phyloP scores from a whole-genome alignment of 140 eudicot genomes.

The Erigeron philadelphicus region DNA sequence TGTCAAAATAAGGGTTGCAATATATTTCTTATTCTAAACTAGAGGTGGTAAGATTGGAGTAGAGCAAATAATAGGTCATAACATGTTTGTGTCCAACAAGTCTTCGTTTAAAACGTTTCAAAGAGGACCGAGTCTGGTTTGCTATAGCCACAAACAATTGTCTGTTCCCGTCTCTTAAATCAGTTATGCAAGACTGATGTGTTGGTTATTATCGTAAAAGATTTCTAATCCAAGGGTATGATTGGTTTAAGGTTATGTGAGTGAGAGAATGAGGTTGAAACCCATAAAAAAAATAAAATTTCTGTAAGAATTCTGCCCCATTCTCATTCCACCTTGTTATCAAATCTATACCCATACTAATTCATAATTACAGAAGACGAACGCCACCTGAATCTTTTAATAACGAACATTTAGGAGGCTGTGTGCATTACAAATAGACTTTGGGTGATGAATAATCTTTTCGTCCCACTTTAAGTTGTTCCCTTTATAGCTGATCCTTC shows the following conservation, averaged over 20 bases:
- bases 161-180: not conserved
- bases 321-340: not conserved
- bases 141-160: not conserved
- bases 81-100: not conserved
- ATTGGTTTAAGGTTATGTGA: not conserved
- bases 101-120: too few species aligned
- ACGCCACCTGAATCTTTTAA: not conserved
- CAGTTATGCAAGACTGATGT: not conserved
- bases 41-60: not conserved
- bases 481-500: not conserved
- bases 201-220: not conserved
- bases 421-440: not conserved
- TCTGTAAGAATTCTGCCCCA: not conserved
- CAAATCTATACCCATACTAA: not conserved
- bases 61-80: not conserved
- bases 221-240: not conserved
- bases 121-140: not conserved
- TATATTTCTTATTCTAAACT: not conserved
- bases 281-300: not conserved
- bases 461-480: not conserved
- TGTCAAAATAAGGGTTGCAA: not conserved
- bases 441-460: not conserved
- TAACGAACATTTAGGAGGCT: not conserved
- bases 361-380: not conserved
- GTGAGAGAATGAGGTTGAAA: not conserved